These are phyloP conservation scores for Blakeslea trispora DNA, from an alignment of 371 early-diverging fungal genomes.

Conservation along the genomic window DNA sequence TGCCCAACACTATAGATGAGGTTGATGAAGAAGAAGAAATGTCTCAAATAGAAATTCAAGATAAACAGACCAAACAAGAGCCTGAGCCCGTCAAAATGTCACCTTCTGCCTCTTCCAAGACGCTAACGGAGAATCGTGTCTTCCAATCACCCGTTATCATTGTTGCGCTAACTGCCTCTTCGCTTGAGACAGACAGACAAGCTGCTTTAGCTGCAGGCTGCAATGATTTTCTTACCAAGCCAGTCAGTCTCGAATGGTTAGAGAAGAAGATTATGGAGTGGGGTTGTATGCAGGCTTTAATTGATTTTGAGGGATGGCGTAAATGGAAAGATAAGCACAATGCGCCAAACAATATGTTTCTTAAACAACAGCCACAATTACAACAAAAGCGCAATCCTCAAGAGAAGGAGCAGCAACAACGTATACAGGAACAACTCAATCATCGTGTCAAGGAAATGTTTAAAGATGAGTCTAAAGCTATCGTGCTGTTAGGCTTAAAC, in stretches of 20 bases:
- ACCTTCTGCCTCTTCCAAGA: slow-evolving; percentile 11
- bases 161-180: slow-evolving; percentile 85
- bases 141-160: slow-evolving; percentile 83
- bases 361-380: not conserved
- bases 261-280: slow-evolving; percentile 88
- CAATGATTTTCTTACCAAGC: slow-evolving; percentile 89
- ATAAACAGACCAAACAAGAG: no score
- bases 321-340: slow-evolving; percentile 56
- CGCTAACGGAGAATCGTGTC: slow-evolving; percentile 9
- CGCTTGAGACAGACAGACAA: slow-evolving; percentile 73
- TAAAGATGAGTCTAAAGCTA: slow-evolving; percentile 16
- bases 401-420: slow-evolving; percentile 1
- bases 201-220: slow-evolving; percentile 87
- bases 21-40: slow-evolving; percentile 7
- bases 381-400: not conserved
- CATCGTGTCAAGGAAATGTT: slow-evolving; percentile 13
- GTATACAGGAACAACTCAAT: slow-evolving; percentile 9
- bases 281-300: slow-evolving; percentile 92
- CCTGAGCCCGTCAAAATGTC: no score
- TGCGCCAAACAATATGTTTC: slow-evolving; percentile 1
- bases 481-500: slow-evolving; percentile 18
- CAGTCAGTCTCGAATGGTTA: slow-evolving; percentile 82
- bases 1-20: slow-evolving; percentile 23
- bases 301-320: slow-evolving; percentile 84
- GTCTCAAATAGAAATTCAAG: no score